Percentiles rank a stretch among this genome's conserved stretches.
phyloP scores from a whole-genome alignment of 495 filamentous ascomycete species.

The Amphirosellinia nigrospora region DNA sequence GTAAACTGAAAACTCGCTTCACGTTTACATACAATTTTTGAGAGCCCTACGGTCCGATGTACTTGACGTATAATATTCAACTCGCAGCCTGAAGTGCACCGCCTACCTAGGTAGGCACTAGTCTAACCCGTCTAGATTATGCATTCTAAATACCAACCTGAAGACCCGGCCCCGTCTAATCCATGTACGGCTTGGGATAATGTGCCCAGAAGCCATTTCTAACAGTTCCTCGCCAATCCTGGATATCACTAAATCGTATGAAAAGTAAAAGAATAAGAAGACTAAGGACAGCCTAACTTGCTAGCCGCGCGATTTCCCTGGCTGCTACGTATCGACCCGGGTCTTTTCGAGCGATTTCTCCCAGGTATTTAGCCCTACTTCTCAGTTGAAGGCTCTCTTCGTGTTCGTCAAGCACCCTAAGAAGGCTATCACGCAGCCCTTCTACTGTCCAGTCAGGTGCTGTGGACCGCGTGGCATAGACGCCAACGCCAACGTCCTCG shows the following conservation, averaged over 20 bases:
- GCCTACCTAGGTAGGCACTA: no score
- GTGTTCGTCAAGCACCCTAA: not conserved
- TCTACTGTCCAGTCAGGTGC: constrained; percentile 35
- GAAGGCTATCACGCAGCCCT: constrained; percentile 33
- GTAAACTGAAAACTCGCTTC: not conserved
- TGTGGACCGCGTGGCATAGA: constrained; percentile 51
- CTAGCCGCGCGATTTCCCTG: constrained; percentile 28
- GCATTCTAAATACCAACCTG: not conserved
- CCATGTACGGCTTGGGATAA: not conserved
- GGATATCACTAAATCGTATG: not conserved
- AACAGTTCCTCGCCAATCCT: not conserved
- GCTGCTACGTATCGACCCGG: constrained; percentile 28
- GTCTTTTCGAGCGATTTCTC: constrained; percentile 22
- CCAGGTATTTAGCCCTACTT: constrained; percentile 19
- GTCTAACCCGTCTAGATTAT: not conserved
- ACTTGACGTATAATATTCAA: not conserved
- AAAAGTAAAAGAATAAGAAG: not conserved
- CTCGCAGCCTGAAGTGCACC: not conserved
- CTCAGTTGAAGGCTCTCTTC: constrained; percentile 2
- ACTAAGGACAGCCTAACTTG: not conserved
- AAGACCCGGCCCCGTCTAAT: not conserved
- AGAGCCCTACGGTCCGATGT: no score
- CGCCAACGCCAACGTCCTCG: constrained; percentile 57
- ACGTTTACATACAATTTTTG: not conserved
- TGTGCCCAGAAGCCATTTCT: not conserved